Percentiles rank a stretch among this genome's conserved stretches.
Evolutionary conservation across 495 filamentous ascomycete genomes (phyloP).

Genomic region (Hypoxylon trugodes): DNA sequence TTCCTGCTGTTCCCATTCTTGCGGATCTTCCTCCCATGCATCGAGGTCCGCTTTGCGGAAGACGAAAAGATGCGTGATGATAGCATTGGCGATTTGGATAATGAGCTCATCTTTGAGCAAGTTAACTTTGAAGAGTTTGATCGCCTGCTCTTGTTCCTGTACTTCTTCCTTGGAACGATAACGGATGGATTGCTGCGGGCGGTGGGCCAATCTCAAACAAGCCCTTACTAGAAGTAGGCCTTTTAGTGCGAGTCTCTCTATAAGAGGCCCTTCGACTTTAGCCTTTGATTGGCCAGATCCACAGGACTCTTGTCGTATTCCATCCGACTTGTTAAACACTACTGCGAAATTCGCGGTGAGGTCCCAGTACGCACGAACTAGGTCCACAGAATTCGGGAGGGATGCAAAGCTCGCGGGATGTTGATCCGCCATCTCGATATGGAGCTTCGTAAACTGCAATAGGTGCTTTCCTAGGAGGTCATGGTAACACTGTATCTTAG

Average conservation of each 20-base stretch:
- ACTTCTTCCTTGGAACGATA: constrained; percentile 76
- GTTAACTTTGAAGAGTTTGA: constrained; percentile 69
- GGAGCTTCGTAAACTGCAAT: constrained; percentile 88
- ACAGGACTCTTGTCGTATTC: constrained; percentile 55
- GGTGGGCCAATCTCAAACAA: constrained; percentile 84
- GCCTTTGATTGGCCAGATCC: constrained; percentile 59
- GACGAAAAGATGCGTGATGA: constrained; percentile 87
- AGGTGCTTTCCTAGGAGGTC: constrained; percentile 81
- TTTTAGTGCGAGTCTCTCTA: constrained; percentile 80
- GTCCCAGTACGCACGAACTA: constrained; percentile 84
- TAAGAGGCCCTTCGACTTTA: constrained; percentile 65
- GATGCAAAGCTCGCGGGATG: constrained; percentile 83
- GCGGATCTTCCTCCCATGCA: constrained; percentile 90
- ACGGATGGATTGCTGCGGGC: constrained; percentile 79
- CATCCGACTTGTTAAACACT: constrained; percentile 63
- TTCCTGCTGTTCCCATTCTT: constrained; percentile 90
- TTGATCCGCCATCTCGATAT: constrained; percentile 78
- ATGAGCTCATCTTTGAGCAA: constrained; percentile 80
- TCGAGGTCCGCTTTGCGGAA: constrained; percentile 85
- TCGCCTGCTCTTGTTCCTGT: constrained; percentile 70
- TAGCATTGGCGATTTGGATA: constrained; percentile 76
- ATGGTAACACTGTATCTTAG: constrained; percentile 54
- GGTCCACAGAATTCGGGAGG: constrained; percentile 76
- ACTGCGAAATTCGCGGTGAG: constrained; percentile 79
- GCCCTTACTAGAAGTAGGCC: constrained; percentile 84